Base-by-base conservation (phyloP, 2,329 filamentous ascomycete genomes). In the Aspergillus jensenii region DNA sequence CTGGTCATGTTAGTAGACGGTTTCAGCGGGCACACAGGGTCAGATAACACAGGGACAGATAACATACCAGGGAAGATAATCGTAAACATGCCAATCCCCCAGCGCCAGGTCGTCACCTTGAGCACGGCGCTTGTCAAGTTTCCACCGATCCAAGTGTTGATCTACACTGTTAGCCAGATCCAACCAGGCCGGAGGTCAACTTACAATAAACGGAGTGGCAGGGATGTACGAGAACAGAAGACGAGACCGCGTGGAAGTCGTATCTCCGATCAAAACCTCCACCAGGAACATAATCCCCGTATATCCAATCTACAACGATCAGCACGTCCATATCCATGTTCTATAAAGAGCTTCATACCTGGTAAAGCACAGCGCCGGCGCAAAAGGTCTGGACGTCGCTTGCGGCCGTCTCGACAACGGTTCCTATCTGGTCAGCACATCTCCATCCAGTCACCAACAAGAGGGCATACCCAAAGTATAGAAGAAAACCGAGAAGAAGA, bases 141-240 rank as follows among this genome's bases (percentile, higher is more conserved):
- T 19, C 85, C 86, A 59, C 82, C 83, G 14, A 87, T 78, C 85
- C 85, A 88, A 0, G 85, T 85, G 65, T 87, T 88, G 69, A 85
- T 76, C 70, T 73, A 52, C 21, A 41, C 52, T 55, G 8, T 37
- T n/a, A 35, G 39, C 45, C 1, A 25, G 1, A 7, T 9, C 3
- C 15, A 14, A 27, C 15, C 2, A 35, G 11, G 8, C 6, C 5
- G 2, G 12, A 23, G 6, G 8, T 19, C 23, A n/a, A 7, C 72
- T 65, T 61, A 78, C 76, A 45, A 87, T 67, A 64, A 85, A 87
- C 0, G 85, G 85, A 3, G 81, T 68, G 0, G 82, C 82, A 0
- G 84, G 84, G n/a, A 88, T 74, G 66, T 87, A 89, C 48, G 83
- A 86, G 76, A 87, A 88, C 63, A 89, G 76, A 8, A 89, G 76